These are phyloP conservation scores for Solanum hybrid DNA, from an alignment of 305 asterid genomes.

Conservation along the genomic window DNA sequence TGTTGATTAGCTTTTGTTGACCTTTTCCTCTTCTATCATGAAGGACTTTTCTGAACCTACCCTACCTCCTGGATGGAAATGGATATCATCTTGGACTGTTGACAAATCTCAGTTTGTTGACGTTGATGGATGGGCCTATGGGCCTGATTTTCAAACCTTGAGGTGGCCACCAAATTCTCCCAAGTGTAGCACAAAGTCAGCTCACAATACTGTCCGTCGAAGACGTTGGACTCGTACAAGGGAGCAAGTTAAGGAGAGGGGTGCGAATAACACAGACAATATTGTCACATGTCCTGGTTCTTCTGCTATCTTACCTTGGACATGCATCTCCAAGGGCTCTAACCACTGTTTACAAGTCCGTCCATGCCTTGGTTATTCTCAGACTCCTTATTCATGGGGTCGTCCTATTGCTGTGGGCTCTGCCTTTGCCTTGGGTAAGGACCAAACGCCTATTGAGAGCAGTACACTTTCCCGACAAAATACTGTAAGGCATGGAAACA, in stretches of 20 bases:
- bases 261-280: constrained; percentile 26
- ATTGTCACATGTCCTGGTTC: constrained; percentile 47
- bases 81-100: constrained; percentile 59
- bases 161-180: constrained; percentile 61
- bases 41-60: constrained; percentile 58
- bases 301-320: constrained; percentile 77
- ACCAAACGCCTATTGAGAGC: constrained; percentile 55
- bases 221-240: constrained; percentile 59
- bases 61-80: constrained; percentile 60
- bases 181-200: constrained; percentile 40
- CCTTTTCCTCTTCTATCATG: constrained; percentile 8
- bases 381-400: constrained; percentile 76
- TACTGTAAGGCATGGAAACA: constrained; percentile 48
- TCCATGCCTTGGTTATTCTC: constrained; percentile 54
- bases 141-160: constrained; percentile 44
- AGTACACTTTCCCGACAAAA: constrained; percentile 61
- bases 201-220: constrained; percentile 45
- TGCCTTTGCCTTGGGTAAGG: constrained; percentile 43
- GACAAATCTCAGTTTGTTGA: constrained; percentile 61
- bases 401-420: constrained; percentile 49
- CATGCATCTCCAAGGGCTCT: constrained; percentile 62
- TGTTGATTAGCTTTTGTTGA: not conserved
- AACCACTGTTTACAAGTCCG: constrained; percentile 75
- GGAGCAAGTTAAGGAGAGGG: constrained; percentile 36
- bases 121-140: constrained; percentile 62